Evolutionary conservation across 306 rosid genomes (phyloP).

Genomic region (Cicer yamashitae): DNA sequence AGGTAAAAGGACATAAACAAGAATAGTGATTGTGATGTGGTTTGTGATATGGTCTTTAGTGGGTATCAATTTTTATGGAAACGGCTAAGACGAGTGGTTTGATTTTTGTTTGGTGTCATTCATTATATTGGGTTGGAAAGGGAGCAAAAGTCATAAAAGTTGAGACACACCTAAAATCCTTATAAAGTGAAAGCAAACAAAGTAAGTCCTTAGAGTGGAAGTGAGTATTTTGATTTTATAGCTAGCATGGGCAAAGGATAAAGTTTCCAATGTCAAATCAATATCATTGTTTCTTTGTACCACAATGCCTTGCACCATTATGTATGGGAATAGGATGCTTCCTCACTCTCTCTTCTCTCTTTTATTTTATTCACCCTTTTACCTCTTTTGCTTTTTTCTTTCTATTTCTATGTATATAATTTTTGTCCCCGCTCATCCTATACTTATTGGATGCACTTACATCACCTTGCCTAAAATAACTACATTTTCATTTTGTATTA

Average conservation of each 20-base stretch:
- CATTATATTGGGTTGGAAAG: conserved; percentile 39
- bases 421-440: conserved; percentile 35
- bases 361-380: not conserved
- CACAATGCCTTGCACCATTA: conserved; percentile 44
- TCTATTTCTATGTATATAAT: conserved; percentile 2
- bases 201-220: conserved; percentile 31
- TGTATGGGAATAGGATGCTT: conserved; percentile 52
- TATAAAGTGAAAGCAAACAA: conserved; percentile 44
- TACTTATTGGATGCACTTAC: not conserved
- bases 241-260: conserved; percentile 45
- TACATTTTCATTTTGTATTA: too few relatives aligned
- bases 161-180: conserved; percentile 49
- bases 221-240: conserved; percentile 3
- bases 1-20: not conserved
- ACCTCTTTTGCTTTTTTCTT: not conserved
- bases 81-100: conserved; percentile 39
- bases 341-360: not conserved
- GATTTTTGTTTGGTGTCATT: conserved; percentile 45
- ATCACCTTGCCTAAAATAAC: not conserved
- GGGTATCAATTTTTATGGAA: conserved; percentile 43
- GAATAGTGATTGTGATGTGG: not conserved
- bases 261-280: conserved; percentile 48
- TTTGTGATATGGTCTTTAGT: conserved; percentile 30
- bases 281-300: conserved; percentile 60
- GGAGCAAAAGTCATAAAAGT: conserved; percentile 51